Evolutionary conservation across 2,329 filamentous ascomycete genomes (phyloP).

Genomic region (Aspergillus eucalypticola): DNA sequence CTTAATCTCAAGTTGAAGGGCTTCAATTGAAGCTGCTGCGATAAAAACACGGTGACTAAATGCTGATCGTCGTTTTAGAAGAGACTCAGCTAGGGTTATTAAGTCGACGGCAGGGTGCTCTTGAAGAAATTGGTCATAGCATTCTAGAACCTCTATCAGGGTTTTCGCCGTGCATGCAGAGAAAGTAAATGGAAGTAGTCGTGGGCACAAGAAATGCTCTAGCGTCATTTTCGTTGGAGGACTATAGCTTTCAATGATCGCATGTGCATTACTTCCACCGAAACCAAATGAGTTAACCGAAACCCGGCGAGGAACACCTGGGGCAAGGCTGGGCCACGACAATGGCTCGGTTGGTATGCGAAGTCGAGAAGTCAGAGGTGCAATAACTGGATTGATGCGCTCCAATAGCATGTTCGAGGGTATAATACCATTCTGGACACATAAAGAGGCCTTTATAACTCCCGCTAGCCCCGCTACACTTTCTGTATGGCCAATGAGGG

Average conservation of each 20-base stretch:
- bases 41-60: background rate
- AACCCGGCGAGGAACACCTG: conserved; percentile 32
- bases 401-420: conserved; percentile 30
- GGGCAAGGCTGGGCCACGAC: conserved; percentile 23
- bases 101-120: background rate
- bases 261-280: conserved; percentile 36
- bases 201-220: background rate
- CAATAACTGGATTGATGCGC: conserved; percentile 21
- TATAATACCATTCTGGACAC: conserved; percentile 26
- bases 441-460: conserved; percentile 25
- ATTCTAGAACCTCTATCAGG: conserved; percentile 7
- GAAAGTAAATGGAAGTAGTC: conserved; percentile 21
- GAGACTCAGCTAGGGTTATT: background rate
- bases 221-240: background rate
- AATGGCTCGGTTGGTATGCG: conserved; percentile 21
- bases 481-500: conserved; percentile 18
- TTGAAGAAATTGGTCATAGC: conserved; percentile 5
- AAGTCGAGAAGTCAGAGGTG: conserved; percentile 21
- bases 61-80: background rate
- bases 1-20: background rate
- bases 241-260: conserved; percentile 36
- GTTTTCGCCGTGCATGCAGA: conserved; percentile 25
- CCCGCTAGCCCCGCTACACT: conserved; percentile 26
- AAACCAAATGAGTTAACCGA: conserved; percentile 47
- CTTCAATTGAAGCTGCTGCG: background rate